phyloP scores from a whole-genome alignment of 1,139 yeast species.

The Geotrichum fermentans region DNA sequence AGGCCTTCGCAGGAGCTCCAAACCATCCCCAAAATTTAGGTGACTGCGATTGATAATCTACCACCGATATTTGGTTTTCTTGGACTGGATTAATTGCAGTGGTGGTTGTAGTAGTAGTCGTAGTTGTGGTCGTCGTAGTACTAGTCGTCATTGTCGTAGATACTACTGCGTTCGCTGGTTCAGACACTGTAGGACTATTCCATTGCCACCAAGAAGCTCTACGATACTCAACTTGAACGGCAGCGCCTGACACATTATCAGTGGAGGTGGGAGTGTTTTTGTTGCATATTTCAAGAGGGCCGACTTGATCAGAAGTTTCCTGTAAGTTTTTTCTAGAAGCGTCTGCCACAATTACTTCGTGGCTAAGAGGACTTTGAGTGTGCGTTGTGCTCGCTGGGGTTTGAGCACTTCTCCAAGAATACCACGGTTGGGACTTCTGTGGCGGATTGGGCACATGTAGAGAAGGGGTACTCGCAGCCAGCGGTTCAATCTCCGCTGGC shows the following conservation, averaged over 20 bases:
- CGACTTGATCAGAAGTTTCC: too few species aligned
- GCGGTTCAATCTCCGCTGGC: too few species aligned
- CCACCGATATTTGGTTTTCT: neutral
- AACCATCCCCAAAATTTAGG: neutral
- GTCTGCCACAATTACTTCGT: slow-evolving; percentile 5
- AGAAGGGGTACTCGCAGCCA: too few species aligned
- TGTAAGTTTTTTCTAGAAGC: too few species aligned
- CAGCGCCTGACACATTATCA: too few species aligned
- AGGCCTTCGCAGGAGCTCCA: neutral
- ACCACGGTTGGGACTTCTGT: neutral
- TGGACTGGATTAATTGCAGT: neutral
- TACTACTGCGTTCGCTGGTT: neutral
- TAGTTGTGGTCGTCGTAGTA: slow-evolving; percentile 9
- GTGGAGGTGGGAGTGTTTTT: too few species aligned
- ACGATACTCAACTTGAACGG: neutral
- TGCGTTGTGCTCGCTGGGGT: neutral
- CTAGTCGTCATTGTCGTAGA: slow-evolving; percentile 4
- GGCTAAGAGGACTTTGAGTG: slow-evolving; percentile 10
- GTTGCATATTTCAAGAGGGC: too few species aligned
- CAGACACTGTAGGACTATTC: neutral
- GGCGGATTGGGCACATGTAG: too few species aligned
- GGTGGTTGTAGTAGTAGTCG: slow-evolving; percentile 1
- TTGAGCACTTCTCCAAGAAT: neutral
- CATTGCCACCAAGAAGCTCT: slow-evolving; percentile 10
- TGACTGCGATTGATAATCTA: neutral